Base-by-base conservation (phyloP, 129 eudicot species). In the Centrapalus pauciflorus region DNA sequence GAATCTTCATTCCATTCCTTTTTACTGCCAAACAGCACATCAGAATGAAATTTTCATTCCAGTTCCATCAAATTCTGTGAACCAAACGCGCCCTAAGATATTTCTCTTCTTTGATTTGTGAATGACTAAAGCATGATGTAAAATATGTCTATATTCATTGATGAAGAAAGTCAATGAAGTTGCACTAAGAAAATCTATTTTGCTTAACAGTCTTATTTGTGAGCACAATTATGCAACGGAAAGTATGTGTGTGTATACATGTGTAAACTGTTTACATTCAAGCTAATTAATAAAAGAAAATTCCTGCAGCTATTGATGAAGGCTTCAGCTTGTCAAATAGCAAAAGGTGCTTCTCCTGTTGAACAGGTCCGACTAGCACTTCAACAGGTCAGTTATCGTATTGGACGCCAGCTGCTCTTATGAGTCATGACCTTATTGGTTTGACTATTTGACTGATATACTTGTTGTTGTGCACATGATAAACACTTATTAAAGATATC, bases 281-380 rank as follows among this genome's bases (percentile, higher is more conserved):
- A 27, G 19, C 56, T 48, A 32, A 43, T 80, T 38, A 46, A 55
- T 41, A 58, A 26, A 7, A 29, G 66, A 14, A 25, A 19, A n/a
- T 40, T 59, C 72, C 27, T 79, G 76, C 84, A 92, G 98, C 32
- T 92, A 59, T 67, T 92, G 67, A 79, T 70, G 77, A 87, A 87
- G 87, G 81, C 85, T 38, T 85, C 95, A 48, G 85, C 87, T 17
- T 83, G 76, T 68, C 96, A 92, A 81, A 74, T 80, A 64, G 84
- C 95, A 56, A 87, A 85, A 76, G 58, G 69, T 45, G 85, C 90
- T 23, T 74, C 85, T 66, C 96, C 96, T 67, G 65, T 76, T 71
- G 95, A 92, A 72, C 96, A 85, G 41, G 72, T 92, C 59, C 84
- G 85, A 26, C 81, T 48, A 68, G 90, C 96, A 46, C 40, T 92